A percentile compares a stretch with the other conserved stretches of the same genome.
Conservation (phyloP, 2,329 filamentous ascomycete genomes). For the Monosporascus sp. region DNA sequence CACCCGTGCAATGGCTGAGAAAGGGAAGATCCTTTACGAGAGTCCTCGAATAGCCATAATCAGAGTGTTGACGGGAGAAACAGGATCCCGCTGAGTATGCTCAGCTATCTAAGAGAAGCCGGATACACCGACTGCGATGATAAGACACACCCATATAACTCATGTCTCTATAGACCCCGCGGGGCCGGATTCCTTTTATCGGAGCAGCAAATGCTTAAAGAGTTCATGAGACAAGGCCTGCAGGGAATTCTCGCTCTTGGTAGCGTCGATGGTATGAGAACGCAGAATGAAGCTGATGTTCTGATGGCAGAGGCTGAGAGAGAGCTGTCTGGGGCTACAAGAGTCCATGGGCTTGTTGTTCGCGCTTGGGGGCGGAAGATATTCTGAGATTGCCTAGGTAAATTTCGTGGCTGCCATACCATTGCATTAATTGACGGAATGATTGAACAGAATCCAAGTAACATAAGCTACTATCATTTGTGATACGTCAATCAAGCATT, state of each 20-base stretch:
- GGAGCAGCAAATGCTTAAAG: not conserved
- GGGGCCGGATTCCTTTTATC: conserved; percentile 3
- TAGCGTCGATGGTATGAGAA: conserved; percentile 10
- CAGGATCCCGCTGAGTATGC: conserved; percentile 10
- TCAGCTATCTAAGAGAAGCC: conserved; percentile 7
- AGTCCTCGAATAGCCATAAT: too few species aligned
- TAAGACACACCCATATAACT: conserved; percentile 4
- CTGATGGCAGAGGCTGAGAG: conserved; percentile 2
- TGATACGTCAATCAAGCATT: too few species aligned
- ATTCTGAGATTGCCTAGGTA: not conserved
- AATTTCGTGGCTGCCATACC: too few species aligned
- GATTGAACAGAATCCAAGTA: too few species aligned
- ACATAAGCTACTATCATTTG: too few species aligned
- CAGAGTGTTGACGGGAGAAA: not conserved
- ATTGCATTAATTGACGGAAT: too few species aligned
- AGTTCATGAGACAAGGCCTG: conserved; percentile 5
- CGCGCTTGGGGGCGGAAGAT: conserved; percentile 14
- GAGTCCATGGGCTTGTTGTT: conserved; percentile 4
- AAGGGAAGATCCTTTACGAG: too few species aligned
- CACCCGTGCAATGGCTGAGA: not conserved
- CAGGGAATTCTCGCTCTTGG: conserved; percentile 9
- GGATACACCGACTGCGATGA: conserved; percentile 9
- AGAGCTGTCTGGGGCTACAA: conserved; percentile 4
- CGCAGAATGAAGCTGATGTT: conserved; percentile 7
- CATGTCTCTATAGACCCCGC: conserved; percentile 3